A percentile compares a stretch with the other conserved stretches of the same genome.
These are phyloP conservation scores for Geotrichum candidum DNA, from an alignment of 1,139 yeast genomes.

Conservation along the genomic window DNA sequence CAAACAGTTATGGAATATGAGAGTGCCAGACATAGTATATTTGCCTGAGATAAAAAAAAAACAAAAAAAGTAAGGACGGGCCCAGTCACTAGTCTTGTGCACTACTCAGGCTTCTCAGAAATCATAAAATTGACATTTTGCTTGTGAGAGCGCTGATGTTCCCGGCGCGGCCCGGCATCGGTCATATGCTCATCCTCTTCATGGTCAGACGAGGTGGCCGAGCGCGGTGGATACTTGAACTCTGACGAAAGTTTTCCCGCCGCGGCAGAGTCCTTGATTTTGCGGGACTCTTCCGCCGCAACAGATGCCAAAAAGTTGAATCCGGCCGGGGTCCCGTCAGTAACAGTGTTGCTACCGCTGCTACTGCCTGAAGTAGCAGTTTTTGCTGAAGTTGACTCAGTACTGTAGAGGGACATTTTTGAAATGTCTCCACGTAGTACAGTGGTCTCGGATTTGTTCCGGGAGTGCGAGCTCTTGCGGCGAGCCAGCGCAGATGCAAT, in stretches of 20 bases:
- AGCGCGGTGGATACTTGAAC: conserved; percentile 4
- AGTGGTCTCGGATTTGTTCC: conserved; percentile 19
- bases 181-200: neutral
- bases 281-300: conserved; percentile 11
- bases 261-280: neutral
- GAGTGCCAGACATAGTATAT: no score
- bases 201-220: neutral
- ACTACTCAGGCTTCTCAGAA: conserved; percentile 7
- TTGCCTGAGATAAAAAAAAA: no score
- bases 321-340: conserved; percentile 4
- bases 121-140: conserved; percentile 20
- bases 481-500: conserved; percentile 14
- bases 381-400: neutral
- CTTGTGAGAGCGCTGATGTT: conserved; percentile 16
- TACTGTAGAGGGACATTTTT: conserved; percentile 17
- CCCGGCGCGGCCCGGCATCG: neutral
- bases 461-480: conserved; percentile 18
- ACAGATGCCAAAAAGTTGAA: conserved; percentile 13
- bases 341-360: neutral
- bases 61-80: no score
- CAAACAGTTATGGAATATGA: no score
- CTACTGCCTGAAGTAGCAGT: neutral
- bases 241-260: conserved; percentile 4
- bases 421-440: conserved; percentile 17
- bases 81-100: neutral